Base-by-base conservation (phyloP, 441 rosid genomes). In the Gossypium gossypioides region DNA sequence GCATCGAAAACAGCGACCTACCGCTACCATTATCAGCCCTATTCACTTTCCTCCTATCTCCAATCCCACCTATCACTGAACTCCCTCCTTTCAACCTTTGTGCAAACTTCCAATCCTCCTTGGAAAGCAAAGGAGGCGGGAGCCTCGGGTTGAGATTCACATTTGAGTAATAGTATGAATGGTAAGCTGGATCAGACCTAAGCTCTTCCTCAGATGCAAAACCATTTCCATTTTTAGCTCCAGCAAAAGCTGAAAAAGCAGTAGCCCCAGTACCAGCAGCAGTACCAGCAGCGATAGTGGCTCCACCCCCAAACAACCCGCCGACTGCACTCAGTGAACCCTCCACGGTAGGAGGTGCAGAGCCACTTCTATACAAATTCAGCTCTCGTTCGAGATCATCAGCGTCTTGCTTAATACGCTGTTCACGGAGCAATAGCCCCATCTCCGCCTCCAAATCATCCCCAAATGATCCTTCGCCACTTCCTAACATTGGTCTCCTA, bases 271-370 rank as follows among this genome's bases (percentile, higher is more conserved):
- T 66, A 24, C 22, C 70, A 44, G 13, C 70, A 22, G 5, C 68
- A 6, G 69, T 37, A 55, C 12, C 12, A 44, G 56, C 56, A 46
- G 70, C 3, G 18, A 27, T 79, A 9, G 76, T 84, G 22, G 80
- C 82, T 10, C 75, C 87, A 0, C 84, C 83, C 37, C 78, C 85
- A 40, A 89, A 84, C 81, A 94, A 73, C 16, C 93, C 96, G 25
- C 96, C 97, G 8, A 87, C 84, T 4, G 99, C 91, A 80, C 74
- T 84, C 54, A 87, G 62, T 12, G 97, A 94, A 21, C 97, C 99
- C 77, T 94, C 94, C 19, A 92, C 94, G 1, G 99, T 94, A 0
- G 99, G 99, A 1, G 99, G 97, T 2, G 97, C 99, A 74, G 97
- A 92, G 71, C 99, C 99, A 79, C 97, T 89, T 76, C 99, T 86